Conservation (phyloP, 2,329 filamentous ascomycete species). For the Fusarium pseudonygamai region DNA sequence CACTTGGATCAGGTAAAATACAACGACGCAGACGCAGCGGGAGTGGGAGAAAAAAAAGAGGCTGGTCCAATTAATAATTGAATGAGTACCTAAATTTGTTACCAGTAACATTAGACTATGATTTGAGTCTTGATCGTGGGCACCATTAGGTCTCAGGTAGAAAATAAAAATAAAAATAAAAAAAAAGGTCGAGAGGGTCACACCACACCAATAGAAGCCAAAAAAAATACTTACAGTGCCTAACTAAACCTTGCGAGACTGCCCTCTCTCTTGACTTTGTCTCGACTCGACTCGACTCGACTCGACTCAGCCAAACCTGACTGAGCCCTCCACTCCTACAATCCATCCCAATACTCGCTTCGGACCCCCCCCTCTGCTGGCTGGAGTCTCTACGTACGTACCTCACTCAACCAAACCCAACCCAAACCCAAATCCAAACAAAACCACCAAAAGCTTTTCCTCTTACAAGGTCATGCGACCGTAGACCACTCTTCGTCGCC, state of each 20-base stretch:
- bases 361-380: neutral
- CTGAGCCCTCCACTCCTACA: slow-evolving; percentile 14
- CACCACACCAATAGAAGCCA: slow-evolving; percentile 32
- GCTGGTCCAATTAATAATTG: neutral
- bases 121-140: slow-evolving; percentile 13
- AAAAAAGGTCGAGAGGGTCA: slow-evolving; percentile 12
- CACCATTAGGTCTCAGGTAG: slow-evolving; percentile 17
- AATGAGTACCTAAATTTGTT: neutral
- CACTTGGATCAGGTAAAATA: slow-evolving; percentile 1
- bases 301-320: slow-evolving; percentile 15
- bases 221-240: slow-evolving; percentile 25
- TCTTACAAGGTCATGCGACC: slow-evolving; percentile 53
- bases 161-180: neutral
- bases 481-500: slow-evolving; percentile 50
- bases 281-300: neutral
- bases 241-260: neutral
- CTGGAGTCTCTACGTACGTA: slow-evolving; percentile 11
- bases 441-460: slow-evolving; percentile 34
- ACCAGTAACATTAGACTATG: neutral
- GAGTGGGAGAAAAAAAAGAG: neutral
- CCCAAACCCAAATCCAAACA: neutral
- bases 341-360: neutral
- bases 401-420: neutral
- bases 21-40: neutral
- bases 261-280: neutral